Evolutionary conservation across 148 eudicot genomes (phyloP).

Genomic region (Drosera capensis): DNA sequence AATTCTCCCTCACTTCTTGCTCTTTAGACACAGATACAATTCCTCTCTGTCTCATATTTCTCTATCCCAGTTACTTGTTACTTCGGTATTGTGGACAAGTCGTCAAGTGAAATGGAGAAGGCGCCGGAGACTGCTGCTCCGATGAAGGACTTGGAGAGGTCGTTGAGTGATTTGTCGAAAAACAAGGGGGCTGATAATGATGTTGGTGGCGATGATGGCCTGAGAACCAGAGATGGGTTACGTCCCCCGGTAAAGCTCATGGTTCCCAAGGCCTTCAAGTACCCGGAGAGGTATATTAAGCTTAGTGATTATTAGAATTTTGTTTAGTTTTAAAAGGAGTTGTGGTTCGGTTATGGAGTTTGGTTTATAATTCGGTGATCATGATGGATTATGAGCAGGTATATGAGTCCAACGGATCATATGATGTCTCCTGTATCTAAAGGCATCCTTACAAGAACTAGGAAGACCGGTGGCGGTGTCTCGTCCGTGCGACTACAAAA

Average conservation of each 20-base stretch:
- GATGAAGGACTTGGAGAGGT: not conserved
- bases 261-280: slow-evolving; percentile 35
- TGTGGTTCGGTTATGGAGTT: not conserved
- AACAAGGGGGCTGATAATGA: not conserved
- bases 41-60: too few species aligned
- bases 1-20: too few species aligned
- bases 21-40: too few species aligned
- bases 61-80: too few species aligned
- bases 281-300: slow-evolving; percentile 28
- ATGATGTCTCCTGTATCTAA: slow-evolving; percentile 31
- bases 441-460: slow-evolving; percentile 30
- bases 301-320: not conserved
- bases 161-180: too few species aligned
- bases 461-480: slow-evolving; percentile 27
- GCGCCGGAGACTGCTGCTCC: not conserved
- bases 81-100: too few species aligned
- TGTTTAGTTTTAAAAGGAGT: not conserved
- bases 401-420: slow-evolving; percentile 31
- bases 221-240: not conserved
- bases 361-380: not conserved
- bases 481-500: slow-evolving; percentile 28
- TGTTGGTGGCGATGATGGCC: not conserved
- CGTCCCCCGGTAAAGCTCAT: slow-evolving; percentile 26
- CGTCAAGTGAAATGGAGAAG: not conserved
- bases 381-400: too few species aligned